Evolutionary conservation across 164 flowering plant genomes (phyloP), one percentile per base, ranked within the genome.

Genomic region (Stephania cephalantha): DNA sequence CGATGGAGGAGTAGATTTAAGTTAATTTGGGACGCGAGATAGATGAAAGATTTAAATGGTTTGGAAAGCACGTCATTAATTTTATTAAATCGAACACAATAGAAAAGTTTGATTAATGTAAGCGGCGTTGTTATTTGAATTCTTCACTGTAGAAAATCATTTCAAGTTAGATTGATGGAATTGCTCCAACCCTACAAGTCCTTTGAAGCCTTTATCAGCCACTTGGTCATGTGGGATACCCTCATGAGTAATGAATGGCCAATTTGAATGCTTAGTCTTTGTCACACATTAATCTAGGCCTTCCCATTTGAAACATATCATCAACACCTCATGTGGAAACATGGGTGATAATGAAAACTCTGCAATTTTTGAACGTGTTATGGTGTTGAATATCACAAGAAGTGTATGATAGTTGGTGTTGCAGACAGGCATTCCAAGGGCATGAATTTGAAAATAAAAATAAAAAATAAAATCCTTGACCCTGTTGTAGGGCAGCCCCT

Each of bases 391-490:
- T 18, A 58, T 58, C 64, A 58, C 20, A 58, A 15, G 64, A 58
- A 58, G n/a, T 58, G 64, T n/a, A 58, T 58, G 20, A 13, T 50
- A 13, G 55, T 50, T 9, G 9, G 55, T 50, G 64, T 17, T 58
- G 64, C 31, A 55, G 58, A 71, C 55, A 52, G 67, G 74, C 20
- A 18, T 71, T 45, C 66, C 66, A 55, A 61, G 65, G 58, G 48
- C 46, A 72, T 72, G 74, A 72, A 72, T 42, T 65, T 55, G 64
- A 35, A 18, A 73, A 35, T 25, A 25, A 25, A 25, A 25, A 25
- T 25, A 25, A 25, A 25, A 25, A 25, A 0, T 0, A 35, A 72
- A 35, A 61, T 73, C n/a, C 64, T 58, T 58, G 7, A 58, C 20
- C 42, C 64, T 58, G n/a, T 55, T 55, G 20, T 58, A 58, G 64